Evolutionary conservation across 1,139 yeast species (phyloP), one percentile per base, ranked within the genome.

Genomic region (Nakaseomyces sp.): DNA sequence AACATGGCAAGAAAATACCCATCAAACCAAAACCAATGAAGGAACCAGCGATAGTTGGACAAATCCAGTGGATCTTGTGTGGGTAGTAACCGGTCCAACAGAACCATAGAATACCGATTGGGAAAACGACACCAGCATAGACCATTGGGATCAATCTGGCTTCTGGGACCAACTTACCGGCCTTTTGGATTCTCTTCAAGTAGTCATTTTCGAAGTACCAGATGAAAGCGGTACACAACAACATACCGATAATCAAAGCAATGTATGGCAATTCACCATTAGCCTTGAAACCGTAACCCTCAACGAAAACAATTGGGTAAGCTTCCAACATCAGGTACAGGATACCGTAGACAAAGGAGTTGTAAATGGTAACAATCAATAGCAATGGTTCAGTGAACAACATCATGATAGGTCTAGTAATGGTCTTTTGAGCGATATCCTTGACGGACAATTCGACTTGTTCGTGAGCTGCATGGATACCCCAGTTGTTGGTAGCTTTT

Each of bases 261-360:
- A 80, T 61, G 61, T 79, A 81, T 31, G 86, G 86, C 49, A 80
- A 65, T 20, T 28, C 31, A 20, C 32, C 28, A 13, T 39, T 39
- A 73, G 60, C 66, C 58, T 77, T 81, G 38, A 71, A 68, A 15
- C 58, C 56, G 26, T 40, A 47, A 43, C 79, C 79, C 7, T 68
- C 71, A 12, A 66, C 69, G 60, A 85, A 87, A 37, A 85, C 78
- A 51, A 82, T 69, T 24, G 95, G 95, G 54, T 82, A 77, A 1
- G 93, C 94, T 40, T 85, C 83, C 53, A 87, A 69, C 63, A 84
- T 74, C 54, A 86, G 64, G 61, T 87, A 87, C 46, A 85, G 66
- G 62, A 87, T 79, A 51, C 94, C 95, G 61, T 86, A 87, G 49
- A 86, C 79, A 63, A 87, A 85, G 2, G 95, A 81, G 58, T 81